Evolutionary conservation across 2,329 filamentous ascomycete species (phyloP).

Genomic region (Trichoderma koningiopsis): DNA sequence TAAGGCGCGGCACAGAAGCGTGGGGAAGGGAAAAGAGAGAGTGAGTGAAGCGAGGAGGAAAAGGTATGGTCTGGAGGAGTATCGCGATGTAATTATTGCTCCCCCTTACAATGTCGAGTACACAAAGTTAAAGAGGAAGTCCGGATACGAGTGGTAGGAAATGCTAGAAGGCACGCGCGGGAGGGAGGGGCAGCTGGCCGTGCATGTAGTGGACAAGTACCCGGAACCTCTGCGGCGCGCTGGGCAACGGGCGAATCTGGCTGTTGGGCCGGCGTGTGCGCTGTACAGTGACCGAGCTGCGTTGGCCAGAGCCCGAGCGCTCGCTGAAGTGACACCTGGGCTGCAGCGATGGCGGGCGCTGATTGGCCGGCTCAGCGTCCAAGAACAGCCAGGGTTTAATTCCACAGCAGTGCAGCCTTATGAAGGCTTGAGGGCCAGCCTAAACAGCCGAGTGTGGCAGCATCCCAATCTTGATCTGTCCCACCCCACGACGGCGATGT

Average conservation of each 20-base stretch:
- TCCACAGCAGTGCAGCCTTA: conserved; percentile 19
- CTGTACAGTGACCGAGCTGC: conserved; percentile 23
- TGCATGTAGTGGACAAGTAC: neutral
- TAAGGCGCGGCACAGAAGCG: conserved; percentile 16
- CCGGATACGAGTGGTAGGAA: conserved; percentile 20
- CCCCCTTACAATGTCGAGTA: conserved; percentile 13
- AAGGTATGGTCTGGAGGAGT: conserved; percentile 6
- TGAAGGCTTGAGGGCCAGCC: conserved; percentile 14
- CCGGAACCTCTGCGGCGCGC: conserved; percentile 14
- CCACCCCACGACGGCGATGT: conserved; percentile 15
- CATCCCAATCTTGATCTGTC: conserved; percentile 24
- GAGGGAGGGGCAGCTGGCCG: conserved; percentile 21
- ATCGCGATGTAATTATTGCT: conserved; percentile 23
- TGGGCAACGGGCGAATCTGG: neutral
- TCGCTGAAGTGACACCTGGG: conserved; percentile 17
- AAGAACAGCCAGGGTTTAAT: conserved; percentile 23
- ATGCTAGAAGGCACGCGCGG: conserved; percentile 24
- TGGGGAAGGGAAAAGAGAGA: conserved; percentile 4
- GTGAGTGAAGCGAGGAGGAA: neutral
- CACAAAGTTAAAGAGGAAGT: conserved; percentile 9
- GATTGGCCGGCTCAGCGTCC: conserved; percentile 13
- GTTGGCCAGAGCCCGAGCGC: conserved; percentile 16
- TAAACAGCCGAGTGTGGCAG: neutral
- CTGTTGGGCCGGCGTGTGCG: conserved; percentile 2
- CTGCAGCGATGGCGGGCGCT: conserved; percentile 15